Evolutionary conservation across 805 yeast species (phyloP), one percentile per base, ranked within the genome.

Genomic region (Spathaspora arborariae): DNA sequence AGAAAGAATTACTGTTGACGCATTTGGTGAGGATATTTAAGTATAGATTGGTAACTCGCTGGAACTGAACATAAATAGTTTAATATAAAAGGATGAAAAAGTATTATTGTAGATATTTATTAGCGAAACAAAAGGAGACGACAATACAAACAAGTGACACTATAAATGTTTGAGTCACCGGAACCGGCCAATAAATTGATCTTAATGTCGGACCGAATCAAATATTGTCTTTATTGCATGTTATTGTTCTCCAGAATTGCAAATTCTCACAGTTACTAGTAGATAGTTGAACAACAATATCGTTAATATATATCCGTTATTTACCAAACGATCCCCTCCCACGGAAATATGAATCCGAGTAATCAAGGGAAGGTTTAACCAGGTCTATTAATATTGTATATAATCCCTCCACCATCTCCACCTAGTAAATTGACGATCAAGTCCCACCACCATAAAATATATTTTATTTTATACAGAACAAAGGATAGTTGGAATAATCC

Each of bases 1-100:
- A 44, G 96, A 94, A 69, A 83, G 83, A 9, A 82, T 94, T 45
- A 82, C 85, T 26, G 69, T 92, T 52, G 89, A 79, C 57, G 78
- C 81, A 45, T 80, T 86, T 56, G 86, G 85, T 36, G 96, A 86
- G 64, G 96, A 88, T 63, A 74, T 87, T 56, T 87, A 59, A 13
- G 35, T 10, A 13, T 30, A 15, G 11, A 13, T 30, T 30, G n/a
- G n/a, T n/a, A n/a, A n/a, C n/a, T n/a, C n/a, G n/a, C n/a, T n/a
- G n/a, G n/a, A n/a, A n/a, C n/a, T n/a, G n/a, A n/a, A n/a, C n/a
- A n/a, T n/a, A 24, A 9, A 24, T 24, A 24, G 27, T 24, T 24
- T 5, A 24, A 24, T 7, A 10, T 24, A 24, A 24, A 24, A 24
- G 11, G 11, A 7, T 9, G 5, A 8, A 24, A 24, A 24, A 24